Evolutionary conservation across 331 rosid species (phyloP), one percentile per base, ranked within the genome.

Genomic region (Quercus phellos): DNA sequence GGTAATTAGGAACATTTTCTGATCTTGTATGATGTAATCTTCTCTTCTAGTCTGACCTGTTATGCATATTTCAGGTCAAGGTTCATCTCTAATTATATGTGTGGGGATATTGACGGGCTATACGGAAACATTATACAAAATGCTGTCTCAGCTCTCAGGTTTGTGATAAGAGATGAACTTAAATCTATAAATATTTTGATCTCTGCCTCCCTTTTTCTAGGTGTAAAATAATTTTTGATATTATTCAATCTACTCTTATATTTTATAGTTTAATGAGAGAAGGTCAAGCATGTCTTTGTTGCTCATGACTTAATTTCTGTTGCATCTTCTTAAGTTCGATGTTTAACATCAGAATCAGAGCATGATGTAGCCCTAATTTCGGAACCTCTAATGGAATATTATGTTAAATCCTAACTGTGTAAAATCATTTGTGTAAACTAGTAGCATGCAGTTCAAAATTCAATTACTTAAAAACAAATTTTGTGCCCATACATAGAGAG

Each of bases 71-170:
- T 67, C 97, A 94, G 99, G 99, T 81, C 99, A 94, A 81, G 99
- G 99, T 74, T 92, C 99, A 24, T 90, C 96, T 78, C 87, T 92
- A 69, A 91, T 94, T 78, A 88, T 94, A 74, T 94, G 99, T 30
- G 97, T 94, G 54, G 97, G 94, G 80, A 94, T 94, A 85, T 84
- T 94, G 89, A 90, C 92, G 43, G 98, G 99, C 77, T 94, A 94
- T 82, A 91, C 90, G 74, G 99, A 92, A 84, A 94, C 96, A 11
- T 72, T 92, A 77, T 80, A 91, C 89, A 94, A 91, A 81, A 94
- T 94, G 99, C 66, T 94, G 88, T 88, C 88, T 69, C 97, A 89
- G 90, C 96, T 92, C 68, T 92, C 98, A 84, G 98, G 99, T 89
- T 87, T 85, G 76, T 77, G 80, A 69, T 80, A 76, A 24, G 55